A percentile compares a stretch with the other conserved stretches of the same genome.
Evolutionary conservation across 2,329 filamentous ascomycete species (phyloP).

Genomic region (Nemania diffusa): DNA sequence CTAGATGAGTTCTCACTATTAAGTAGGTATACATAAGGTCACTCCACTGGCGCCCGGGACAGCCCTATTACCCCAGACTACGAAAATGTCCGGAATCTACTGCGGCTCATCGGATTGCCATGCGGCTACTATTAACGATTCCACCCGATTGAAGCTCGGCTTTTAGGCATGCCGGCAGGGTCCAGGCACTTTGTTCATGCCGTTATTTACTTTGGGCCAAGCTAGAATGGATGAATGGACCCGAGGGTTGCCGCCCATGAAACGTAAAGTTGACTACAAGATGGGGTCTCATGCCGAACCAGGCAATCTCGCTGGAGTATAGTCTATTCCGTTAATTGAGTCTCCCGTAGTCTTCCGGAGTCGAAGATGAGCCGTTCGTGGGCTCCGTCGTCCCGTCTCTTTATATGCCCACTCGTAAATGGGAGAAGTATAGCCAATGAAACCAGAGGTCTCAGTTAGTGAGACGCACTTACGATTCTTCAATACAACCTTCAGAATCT

Average conservation of each 20-base stretch:
- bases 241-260: constrained; percentile 18
- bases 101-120: constrained; percentile 45
- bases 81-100: constrained; percentile 47
- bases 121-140: constrained; percentile 45
- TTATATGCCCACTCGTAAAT: background rate
- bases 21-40: constrained; percentile 43
- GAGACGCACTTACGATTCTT: background rate
- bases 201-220: constrained; percentile 23
- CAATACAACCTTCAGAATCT: background rate
- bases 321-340: background rate
- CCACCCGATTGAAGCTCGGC: constrained; percentile 47
- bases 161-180: constrained; percentile 38
- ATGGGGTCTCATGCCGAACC: constrained; percentile 9
- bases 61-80: constrained; percentile 43
- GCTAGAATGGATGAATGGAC: constrained; percentile 13
- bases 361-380: constrained; percentile 5
- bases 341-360: constrained; percentile 27
- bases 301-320: background rate
- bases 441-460: background rate
- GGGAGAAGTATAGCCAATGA: background rate
- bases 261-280: constrained; percentile 18
- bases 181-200: constrained; percentile 16
- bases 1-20: constrained; percentile 32
- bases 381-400: background rate
- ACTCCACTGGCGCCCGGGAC: constrained; percentile 40